Conservation (phyloP, 2,329 filamentous ascomycete species). For the Chrysosporium keratinophilum region DNA sequence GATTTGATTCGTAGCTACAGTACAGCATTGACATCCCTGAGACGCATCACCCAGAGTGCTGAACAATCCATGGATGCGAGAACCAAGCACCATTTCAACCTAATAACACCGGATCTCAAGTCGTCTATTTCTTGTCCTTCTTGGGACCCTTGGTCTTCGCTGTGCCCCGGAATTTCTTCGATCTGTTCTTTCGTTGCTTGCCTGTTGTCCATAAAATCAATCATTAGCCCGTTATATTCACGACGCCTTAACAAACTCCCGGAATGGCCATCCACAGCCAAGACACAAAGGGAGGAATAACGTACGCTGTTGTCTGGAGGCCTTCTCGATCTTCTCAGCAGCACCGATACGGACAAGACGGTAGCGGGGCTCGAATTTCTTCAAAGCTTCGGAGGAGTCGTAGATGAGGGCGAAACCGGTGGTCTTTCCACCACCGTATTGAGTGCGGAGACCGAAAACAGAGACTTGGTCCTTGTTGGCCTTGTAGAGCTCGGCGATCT, state of each 20-base stretch:
- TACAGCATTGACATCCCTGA: conserved; percentile 17
- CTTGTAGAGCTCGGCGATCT: conserved; percentile 96
- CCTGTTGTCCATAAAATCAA: conserved; percentile 47
- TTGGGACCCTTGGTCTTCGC: conserved; percentile 97
- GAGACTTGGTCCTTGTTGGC: conserved; percentile 93
- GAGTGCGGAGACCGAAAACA: conserved; percentile 96
- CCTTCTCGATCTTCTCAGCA: conserved; percentile 91
- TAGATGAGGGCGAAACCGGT: conserved; percentile 98
- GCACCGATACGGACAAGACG: conserved; percentile 87
- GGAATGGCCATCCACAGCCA: background rate
- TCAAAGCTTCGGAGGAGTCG: conserved; percentile 95
- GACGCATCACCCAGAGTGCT: conserved; percentile 15
- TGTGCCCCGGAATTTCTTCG: conserved; percentile 95
- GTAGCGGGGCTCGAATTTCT: conserved; percentile 99
- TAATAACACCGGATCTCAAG: conserved; percentile 12
- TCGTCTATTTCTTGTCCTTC: conserved; percentile 65
- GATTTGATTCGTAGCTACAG: conserved; percentile 18
- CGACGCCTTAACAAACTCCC: background rate
- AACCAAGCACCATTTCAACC: conserved; percentile 15
- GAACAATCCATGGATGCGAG: conserved; percentile 14
- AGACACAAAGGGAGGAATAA: conserved; percentile 29
- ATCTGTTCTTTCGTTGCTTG: conserved; percentile 99
- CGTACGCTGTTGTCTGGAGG: conserved; percentile 98
- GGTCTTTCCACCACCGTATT: conserved; percentile 99
- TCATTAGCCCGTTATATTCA: conserved; percentile 13